Conservation (phyloP, 139 green algal species). For the Diplosphaera chodatii region DNA sequence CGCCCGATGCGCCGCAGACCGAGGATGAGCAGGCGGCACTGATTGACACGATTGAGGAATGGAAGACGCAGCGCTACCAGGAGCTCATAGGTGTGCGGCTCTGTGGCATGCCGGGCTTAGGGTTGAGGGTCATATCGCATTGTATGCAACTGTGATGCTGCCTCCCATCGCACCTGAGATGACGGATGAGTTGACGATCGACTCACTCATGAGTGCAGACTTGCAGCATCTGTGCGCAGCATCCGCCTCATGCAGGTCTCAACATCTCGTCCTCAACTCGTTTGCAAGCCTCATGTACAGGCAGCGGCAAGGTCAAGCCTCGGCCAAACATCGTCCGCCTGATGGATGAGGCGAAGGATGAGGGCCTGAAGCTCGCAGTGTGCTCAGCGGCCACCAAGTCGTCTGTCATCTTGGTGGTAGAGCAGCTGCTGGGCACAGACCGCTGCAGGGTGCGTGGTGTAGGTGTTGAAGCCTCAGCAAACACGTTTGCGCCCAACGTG, state of each 20-base stretch:
- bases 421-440: slow-evolving; percentile 69
- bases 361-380: slow-evolving; percentile 65
- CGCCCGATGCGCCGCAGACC: slow-evolving; percentile 31
- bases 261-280: too few relatives aligned
- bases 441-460: slow-evolving; percentile 52
- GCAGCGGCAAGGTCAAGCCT: slow-evolving; percentile 45
- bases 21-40: slow-evolving; percentile 65
- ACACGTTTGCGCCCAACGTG: too few relatives aligned
- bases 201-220: too few relatives aligned
- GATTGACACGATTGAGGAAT: slow-evolving; percentile 83
- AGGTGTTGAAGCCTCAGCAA: too few relatives aligned
- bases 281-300: too few relatives aligned
- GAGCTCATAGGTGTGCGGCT: slow-evolving; percentile 45
- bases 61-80: slow-evolving; percentile 75
- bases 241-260: too few relatives aligned
- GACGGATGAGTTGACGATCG: too few relatives aligned
- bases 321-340: slow-evolving; percentile 67
- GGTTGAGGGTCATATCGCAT: too few relatives aligned
- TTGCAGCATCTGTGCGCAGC: too few relatives aligned
- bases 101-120: too few relatives aligned
- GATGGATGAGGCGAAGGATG: slow-evolving; percentile 73
- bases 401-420: slow-evolving; percentile 67
- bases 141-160: too few relatives aligned
- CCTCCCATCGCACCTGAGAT: too few relatives aligned
- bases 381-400: slow-evolving; percentile 86